Evolutionary conservation across 2,329 filamentous ascomycete genomes (phyloP).

Genomic region (Onygena corvina): DNA sequence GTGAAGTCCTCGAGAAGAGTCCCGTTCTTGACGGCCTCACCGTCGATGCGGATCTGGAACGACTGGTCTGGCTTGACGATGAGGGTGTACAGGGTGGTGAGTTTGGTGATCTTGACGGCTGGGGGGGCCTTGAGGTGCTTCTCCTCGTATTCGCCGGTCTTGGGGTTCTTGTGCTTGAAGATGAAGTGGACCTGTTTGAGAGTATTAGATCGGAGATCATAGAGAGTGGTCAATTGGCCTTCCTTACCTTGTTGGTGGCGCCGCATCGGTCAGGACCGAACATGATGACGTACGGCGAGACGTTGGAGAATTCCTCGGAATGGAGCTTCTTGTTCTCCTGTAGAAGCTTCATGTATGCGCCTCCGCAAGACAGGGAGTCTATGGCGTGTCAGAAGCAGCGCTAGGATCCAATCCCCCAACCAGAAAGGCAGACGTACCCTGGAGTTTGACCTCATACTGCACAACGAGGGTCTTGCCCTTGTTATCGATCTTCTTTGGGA

Average conservation of each 20-base stretch:
- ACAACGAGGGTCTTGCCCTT: constrained; percentile 95
- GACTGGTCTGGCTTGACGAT: constrained; percentile 95
- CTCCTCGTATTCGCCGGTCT: constrained; percentile 99
- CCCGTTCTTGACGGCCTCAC: constrained; percentile 75
- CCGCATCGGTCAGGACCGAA: constrained; percentile 99
- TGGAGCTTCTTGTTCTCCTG: constrained; percentile 95
- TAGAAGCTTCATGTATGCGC: constrained; percentile 97
- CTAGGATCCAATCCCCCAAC: not conserved
- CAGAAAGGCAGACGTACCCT: constrained; percentile 62
- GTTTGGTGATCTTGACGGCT: constrained; percentile 78
- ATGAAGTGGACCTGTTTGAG: constrained; percentile 63
- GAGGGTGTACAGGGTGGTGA: constrained; percentile 87
- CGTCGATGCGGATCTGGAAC: constrained; percentile 83
- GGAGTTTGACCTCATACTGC: constrained; percentile 98
- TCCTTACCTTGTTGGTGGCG: constrained; percentile 83
- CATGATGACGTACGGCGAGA: constrained; percentile 98
- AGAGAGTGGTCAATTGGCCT: constrained; percentile 4
- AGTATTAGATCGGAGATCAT: constrained; percentile 8
- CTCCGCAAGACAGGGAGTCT: constrained; percentile 95
- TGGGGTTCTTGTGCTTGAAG: constrained; percentile 99
- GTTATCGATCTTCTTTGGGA: constrained; percentile 91
- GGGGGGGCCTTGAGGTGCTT: constrained; percentile 87
- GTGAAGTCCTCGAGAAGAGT: constrained; percentile 87
- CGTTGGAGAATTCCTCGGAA: constrained; percentile 94
- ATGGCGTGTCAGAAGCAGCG: constrained; percentile 24